Conservation (phyloP, 2,329 filamentous ascomycete genomes). For the Whalleya microplaca region DNA sequence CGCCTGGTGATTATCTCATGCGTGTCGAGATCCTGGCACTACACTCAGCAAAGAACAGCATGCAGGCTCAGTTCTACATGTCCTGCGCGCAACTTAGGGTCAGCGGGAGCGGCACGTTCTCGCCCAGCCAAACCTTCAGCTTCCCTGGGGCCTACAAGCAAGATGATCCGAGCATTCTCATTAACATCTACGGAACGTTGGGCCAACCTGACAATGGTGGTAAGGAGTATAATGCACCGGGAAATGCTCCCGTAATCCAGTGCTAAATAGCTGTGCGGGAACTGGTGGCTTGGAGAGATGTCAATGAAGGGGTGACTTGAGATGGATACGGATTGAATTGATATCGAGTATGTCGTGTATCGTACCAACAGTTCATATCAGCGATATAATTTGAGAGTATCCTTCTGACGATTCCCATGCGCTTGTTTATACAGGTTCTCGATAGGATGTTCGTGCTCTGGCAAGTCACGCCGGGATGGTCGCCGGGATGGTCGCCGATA, state of each 20-base stretch:
- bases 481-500: no score
- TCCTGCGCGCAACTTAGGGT: constrained; percentile 48
- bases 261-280: constrained; percentile 22
- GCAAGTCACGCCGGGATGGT: no score
- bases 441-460: no score
- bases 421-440: no score
- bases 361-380: background rate
- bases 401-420: no score
- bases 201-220: constrained; percentile 48
- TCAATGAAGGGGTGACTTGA: background rate
- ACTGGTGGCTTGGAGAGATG: background rate
- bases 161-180: constrained; percentile 48
- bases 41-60: constrained; percentile 48
- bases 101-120: constrained; percentile 43
- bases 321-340: background rate
- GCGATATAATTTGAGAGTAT: no score
- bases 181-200: constrained; percentile 50
- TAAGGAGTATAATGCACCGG: constrained; percentile 45
- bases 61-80: constrained; percentile 49
- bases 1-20: constrained; percentile 58
- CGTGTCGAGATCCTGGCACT: constrained; percentile 58
- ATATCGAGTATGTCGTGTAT: background rate
- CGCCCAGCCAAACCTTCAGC: constrained; percentile 43
- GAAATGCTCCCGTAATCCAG: constrained; percentile 36
- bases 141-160: constrained; percentile 51